Conservation (phyloP, 169 alveolate species). For the Cryptosporidium xiaoi region DNA sequence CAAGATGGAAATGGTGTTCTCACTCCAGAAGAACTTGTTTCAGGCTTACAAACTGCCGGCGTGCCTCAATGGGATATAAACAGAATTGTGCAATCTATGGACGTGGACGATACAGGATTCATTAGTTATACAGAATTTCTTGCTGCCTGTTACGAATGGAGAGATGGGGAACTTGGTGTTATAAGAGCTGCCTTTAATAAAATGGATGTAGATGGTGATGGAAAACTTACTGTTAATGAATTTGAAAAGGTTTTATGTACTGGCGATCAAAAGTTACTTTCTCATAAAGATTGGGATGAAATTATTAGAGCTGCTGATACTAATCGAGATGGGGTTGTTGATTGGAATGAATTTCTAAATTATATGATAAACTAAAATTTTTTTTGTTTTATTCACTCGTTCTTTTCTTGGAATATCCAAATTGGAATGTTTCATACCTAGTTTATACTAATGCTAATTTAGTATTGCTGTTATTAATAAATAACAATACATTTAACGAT, state of each 20-base stretch:
- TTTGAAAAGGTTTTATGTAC: slow-evolving; percentile 78
- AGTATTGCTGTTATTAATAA: too few relatives aligned
- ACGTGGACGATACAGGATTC: slow-evolving; percentile 81
- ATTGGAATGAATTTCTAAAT: slow-evolving; percentile 82
- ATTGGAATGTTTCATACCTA: neutral
- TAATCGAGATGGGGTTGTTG: slow-evolving; percentile 84
- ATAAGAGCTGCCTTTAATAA: slow-evolving; percentile 80
- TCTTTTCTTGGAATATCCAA: neutral
- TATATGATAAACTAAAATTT: slow-evolving; percentile 73
- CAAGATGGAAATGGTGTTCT: slow-evolving; percentile 78
- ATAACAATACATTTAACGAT: too few relatives aligned
- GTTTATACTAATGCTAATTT: neutral
- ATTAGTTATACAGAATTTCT: slow-evolving; percentile 83
- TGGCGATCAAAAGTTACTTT: slow-evolving; percentile 76
- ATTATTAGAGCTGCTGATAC: slow-evolving; percentile 81
- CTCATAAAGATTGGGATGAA: slow-evolving; percentile 74
- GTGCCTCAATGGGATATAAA: slow-evolving; percentile 81
- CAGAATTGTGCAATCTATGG: slow-evolving; percentile 80
- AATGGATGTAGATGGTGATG: slow-evolving; percentile 83
- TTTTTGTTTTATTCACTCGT: neutral
- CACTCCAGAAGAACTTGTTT: slow-evolving; percentile 76
- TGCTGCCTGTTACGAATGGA: slow-evolving; percentile 84
- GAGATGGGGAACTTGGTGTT: slow-evolving; percentile 79
- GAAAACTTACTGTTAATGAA: slow-evolving; percentile 80
- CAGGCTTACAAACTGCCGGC: slow-evolving; percentile 78